Evolutionary conservation across 1,139 yeast species (phyloP).

Genomic region (Geotrichum bryndzae): DNA sequence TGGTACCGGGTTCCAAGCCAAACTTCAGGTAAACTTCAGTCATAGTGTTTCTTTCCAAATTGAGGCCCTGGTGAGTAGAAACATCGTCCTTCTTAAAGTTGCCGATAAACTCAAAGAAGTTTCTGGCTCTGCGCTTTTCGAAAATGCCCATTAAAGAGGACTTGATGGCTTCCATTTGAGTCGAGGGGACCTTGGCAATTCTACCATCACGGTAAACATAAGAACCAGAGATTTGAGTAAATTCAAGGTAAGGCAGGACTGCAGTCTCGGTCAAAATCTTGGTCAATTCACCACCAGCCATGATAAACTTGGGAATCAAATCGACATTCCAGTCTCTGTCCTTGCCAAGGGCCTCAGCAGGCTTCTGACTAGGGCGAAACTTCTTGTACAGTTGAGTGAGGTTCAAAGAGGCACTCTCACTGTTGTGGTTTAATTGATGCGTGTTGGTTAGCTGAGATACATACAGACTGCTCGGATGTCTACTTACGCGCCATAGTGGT

Average conservation of each 20-base stretch:
- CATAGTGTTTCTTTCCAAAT: conserved; percentile 86
- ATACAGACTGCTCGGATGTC: not conserved
- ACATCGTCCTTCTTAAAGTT: conserved; percentile 72
- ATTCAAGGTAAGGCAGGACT: conserved; percentile 91
- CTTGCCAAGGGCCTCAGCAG: conserved; percentile 73
- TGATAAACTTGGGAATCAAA: conserved; percentile 89
- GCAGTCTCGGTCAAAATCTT: conserved; percentile 92
- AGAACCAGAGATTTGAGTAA: conserved; percentile 91
- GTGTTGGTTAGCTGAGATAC: not conserved
- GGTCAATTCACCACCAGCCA: conserved; percentile 97
- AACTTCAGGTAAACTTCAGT: conserved; percentile 83
- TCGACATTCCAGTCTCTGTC: conserved; percentile 98
- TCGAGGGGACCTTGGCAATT: conserved; percentile 92
- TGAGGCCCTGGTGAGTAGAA: conserved; percentile 75
- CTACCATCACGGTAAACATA: conserved; percentile 88
- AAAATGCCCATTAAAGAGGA: conserved; percentile 93
- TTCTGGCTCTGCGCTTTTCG: conserved; percentile 92
- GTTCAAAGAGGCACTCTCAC: conserved; percentile 61
- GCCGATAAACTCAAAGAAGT: conserved; percentile 81
- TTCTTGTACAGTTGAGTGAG: conserved; percentile 45
- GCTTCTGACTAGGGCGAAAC: conserved; percentile 44
- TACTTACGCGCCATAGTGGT: conserved; percentile 74
- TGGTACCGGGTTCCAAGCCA: conserved; percentile 88
- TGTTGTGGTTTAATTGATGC: conserved; percentile 8
- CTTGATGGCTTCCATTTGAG: conserved; percentile 81